These are phyloP conservation scores for Eragrostis nindensis DNA, from an alignment of 176 grass and related monocot genomes.

Conservation along the genomic window DNA sequence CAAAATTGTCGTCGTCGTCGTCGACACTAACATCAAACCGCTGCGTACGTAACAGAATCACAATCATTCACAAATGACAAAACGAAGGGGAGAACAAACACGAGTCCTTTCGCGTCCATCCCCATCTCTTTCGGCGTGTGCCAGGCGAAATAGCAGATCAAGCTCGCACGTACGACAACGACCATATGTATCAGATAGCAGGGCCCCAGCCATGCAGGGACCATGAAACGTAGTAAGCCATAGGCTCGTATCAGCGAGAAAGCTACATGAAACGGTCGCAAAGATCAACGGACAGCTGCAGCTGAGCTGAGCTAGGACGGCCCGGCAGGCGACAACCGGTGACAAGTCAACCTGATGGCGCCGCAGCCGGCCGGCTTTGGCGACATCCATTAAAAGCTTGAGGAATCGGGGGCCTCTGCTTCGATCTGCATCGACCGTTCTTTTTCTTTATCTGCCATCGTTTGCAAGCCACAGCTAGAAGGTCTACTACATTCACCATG, in stretches of 20 bases:
- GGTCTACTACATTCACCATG: background rate
- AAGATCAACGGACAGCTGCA: background rate
- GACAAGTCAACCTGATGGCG: background rate
- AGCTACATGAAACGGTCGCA: constrained; percentile 20
- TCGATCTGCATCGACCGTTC: background rate
- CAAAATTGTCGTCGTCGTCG: background rate
- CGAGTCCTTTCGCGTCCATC: no score
- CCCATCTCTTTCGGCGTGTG: background rate
- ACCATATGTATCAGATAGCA: no score
- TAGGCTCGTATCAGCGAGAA: constrained; percentile 1
- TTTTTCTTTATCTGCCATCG: constrained; percentile 3
- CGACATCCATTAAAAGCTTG: background rate
- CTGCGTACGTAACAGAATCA: constrained; percentile 1
- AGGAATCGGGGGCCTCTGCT: background rate
- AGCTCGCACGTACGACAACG: no score
- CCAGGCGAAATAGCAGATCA: no score
- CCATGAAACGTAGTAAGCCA: background rate
- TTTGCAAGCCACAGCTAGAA: background rate
- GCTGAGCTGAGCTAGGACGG: background rate
- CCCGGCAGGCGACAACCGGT: background rate
- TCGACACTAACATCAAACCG: background rate
- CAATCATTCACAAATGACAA: background rate
- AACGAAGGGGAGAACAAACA: background rate
- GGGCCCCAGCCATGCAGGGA: background rate
- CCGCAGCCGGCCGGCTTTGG: background rate